phyloP scores from a whole-genome alignment of 352 stramenopile species.

The Phytopythium ostracodes region DNA sequence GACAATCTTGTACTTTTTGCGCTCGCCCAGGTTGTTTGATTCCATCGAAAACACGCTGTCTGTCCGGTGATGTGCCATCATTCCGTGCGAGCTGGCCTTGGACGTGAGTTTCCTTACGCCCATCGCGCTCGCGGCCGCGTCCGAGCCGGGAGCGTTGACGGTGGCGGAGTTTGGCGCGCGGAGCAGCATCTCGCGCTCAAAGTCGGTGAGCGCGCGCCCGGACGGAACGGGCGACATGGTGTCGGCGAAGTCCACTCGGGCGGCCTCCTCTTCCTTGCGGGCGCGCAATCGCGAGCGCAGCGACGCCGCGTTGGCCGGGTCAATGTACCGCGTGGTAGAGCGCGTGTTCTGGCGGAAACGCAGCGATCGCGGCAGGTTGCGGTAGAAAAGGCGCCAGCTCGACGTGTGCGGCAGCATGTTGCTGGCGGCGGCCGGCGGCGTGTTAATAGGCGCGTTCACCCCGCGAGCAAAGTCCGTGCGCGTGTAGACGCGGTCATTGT shows the following conservation, averaged over 20 bases:
- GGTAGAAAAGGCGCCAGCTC: constrained; percentile 64
- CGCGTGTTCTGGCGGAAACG: constrained; percentile 75
- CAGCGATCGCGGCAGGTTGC: constrained; percentile 59
- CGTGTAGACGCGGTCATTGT: constrained; percentile 17
- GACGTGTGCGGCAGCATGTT: constrained; percentile 23
- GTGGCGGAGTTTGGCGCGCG: constrained; percentile 10
- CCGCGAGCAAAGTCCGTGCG: constrained; percentile 6
- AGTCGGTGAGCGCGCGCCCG: constrained; percentile 34
- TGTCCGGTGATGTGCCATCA: constrained; percentile 23
- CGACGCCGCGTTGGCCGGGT: constrained; percentile 62
- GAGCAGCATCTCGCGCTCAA: constrained; percentile 45
- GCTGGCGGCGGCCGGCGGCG: background rate
- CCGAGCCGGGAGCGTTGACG: constrained; percentile 1
- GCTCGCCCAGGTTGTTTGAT: constrained; percentile 22
- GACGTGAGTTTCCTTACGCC: constrained; percentile 19
- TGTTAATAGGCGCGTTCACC: constrained; percentile 11
- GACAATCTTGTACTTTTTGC: constrained; percentile 65
- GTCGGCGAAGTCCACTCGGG: constrained; percentile 26
- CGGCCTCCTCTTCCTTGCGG: constrained; percentile 42
- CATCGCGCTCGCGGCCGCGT: background rate
- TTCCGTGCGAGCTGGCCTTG: constrained; percentile 23
- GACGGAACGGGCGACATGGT: constrained; percentile 23
- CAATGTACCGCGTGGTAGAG: constrained; percentile 73
- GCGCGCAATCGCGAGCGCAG: constrained; percentile 50
- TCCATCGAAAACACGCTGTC: constrained; percentile 65